Base-by-base conservation (phyloP, 305 asterid species). In the Fraxinus floribunda region DNA sequence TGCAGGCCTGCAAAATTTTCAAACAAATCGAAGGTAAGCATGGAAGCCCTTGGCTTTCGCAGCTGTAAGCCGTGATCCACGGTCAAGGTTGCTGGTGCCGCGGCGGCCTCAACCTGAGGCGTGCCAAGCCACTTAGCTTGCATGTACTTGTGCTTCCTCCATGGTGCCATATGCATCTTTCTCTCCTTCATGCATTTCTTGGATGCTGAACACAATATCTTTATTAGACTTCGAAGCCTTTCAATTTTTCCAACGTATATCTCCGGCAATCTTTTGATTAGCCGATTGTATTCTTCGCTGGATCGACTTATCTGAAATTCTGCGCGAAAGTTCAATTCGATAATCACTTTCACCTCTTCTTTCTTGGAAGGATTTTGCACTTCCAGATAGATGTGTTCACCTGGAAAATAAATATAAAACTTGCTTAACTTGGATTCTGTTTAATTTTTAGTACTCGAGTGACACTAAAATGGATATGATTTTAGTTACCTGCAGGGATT, bases 61-160 rank as follows among this genome's bases (percentile, higher is more conserved):
- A 72, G 52, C 10, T 22, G 75, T 6, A 39, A 49, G 11, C 32
- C n/a, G 4, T 83, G 76, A 57, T n/a, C 26, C 62, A 26, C 39
- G 15, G 83, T 77, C 78, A 83, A 39, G 36, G 1, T 11, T 10
- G 46, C 0, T 3, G 57, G 39, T 11, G n/a, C 34, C 64, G 22
- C 6, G 41, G 60, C 49, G 41, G 64, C 18, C 15, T 22, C 75
- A 32, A 11, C 26, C 36, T 75, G 77, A 52, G 77, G 88, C 26
- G 71, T 75, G 10, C 91, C 91, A 10, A 80, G 84, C 88, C 90
- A 89, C 75, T 89, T 89, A 3, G 90, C 88, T 81, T 81, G 84
- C 90, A 87, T 87, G 81, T 86, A 87, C 26, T 84, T 78, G 5
- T 89, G 87, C 80, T 87, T 89, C 76, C 92, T 84, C 90, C 92